Evolutionary conservation across 2,329 filamentous ascomycete genomes (phyloP).

Genomic region (Fusarium begoniae): DNA sequence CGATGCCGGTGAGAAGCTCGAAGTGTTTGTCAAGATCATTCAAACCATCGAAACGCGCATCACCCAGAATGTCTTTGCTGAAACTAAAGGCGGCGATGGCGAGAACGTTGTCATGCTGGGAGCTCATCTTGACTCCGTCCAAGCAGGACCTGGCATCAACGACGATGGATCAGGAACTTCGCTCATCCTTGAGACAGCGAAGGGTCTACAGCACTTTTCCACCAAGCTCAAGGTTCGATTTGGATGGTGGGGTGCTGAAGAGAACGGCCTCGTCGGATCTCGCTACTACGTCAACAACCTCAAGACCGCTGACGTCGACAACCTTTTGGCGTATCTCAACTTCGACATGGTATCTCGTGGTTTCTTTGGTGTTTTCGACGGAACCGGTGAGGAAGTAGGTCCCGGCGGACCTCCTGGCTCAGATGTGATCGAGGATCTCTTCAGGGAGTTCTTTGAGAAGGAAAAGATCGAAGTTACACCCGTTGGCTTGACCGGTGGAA

Average conservation of each 20-base stretch:
- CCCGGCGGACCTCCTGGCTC: conserved; percentile 48
- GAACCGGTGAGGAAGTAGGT: conserved; percentile 48
- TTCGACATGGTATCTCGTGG: conserved; percentile 53
- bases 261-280: conserved; percentile 51
- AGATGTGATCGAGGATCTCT: conserved; percentile 47
- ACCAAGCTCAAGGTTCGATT: conserved; percentile 53
- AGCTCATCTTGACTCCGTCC: conserved; percentile 55
- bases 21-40: conserved; percentile 48
- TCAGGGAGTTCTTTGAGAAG: conserved; percentile 45
- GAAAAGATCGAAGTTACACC: conserved; percentile 46
- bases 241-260: conserved; percentile 58
- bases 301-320: conserved; percentile 43
- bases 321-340: conserved; percentile 52
- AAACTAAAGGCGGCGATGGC: conserved; percentile 55
- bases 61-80: conserved; percentile 56
- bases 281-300: conserved; percentile 51
- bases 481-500: conserved; percentile 54
- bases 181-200: conserved; percentile 53
- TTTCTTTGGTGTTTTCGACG: conserved; percentile 49
- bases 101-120: conserved; percentile 55
- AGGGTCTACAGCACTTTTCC: conserved; percentile 48
- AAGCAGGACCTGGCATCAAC: conserved; percentile 56
- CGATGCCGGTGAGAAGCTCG: conserved; percentile 46
- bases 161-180: conserved; percentile 57
- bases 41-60: conserved; percentile 50